Evolutionary conservation across 371 early-diverging fungal genomes (phyloP).

Genomic region (Rhizomucor pusillus): DNA sequence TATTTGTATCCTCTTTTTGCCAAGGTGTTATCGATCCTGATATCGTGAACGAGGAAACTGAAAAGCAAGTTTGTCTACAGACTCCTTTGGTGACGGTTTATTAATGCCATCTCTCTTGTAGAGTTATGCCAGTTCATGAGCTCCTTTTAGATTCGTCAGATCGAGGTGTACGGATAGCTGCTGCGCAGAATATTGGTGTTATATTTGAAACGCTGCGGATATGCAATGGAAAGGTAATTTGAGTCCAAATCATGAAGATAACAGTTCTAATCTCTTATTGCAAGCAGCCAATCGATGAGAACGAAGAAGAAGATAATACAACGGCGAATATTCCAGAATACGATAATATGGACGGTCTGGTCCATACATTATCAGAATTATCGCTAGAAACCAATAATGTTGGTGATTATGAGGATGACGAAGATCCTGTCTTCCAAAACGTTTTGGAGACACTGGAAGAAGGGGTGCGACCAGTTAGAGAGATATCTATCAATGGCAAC

Average conservation of each 20-base stretch:
- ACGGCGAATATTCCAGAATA: slow-evolving; percentile 39
- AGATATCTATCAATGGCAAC: slow-evolving; percentile 43
- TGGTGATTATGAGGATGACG: slow-evolving; percentile 62
- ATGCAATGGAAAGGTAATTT: background rate
- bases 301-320: slow-evolving; percentile 27
- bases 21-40: slow-evolving; percentile 36
- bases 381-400: slow-evolving; percentile 60
- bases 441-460: slow-evolving; percentile 67
- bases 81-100: background rate
- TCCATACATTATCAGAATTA: slow-evolving; percentile 52
- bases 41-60: slow-evolving; percentile 46
- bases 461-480: slow-evolving; percentile 46
- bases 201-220: slow-evolving; percentile 55
- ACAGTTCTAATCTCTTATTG: background rate
- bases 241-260: background rate
- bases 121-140: slow-evolving; percentile 46
- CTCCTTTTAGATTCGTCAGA: slow-evolving; percentile 57
- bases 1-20: slow-evolving; percentile 52
- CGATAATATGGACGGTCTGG: slow-evolving; percentile 57
- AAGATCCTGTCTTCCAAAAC: slow-evolving; percentile 68
- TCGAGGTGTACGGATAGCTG: slow-evolving; percentile 70
- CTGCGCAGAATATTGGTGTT: slow-evolving; percentile 76
- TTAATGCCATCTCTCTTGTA: slow-evolving; percentile 7
- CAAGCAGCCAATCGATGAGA: slow-evolving; percentile 21
- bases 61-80: slow-evolving; percentile 31